These are phyloP conservation scores for Physcomitrellopsis africana DNA, from an alignment of 225 moss, liverwort and hornwort species.

Conservation along the genomic window DNA sequence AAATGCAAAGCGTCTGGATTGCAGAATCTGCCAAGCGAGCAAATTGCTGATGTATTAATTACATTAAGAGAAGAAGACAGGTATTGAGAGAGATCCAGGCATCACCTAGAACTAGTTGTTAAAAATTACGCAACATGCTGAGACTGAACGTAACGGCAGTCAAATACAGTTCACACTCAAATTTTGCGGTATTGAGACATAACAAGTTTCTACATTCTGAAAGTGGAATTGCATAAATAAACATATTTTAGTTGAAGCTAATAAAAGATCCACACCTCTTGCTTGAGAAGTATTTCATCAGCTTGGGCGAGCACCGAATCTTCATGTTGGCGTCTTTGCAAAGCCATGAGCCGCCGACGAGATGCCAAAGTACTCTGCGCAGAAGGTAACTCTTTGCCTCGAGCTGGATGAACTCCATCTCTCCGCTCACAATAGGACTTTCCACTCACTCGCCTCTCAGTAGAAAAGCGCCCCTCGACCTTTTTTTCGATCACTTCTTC, in stretches of 20 bases:
- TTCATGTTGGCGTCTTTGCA: slow-evolving; percentile 54
- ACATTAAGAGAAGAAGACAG: neutral
- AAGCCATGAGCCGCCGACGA: slow-evolving; percentile 43
- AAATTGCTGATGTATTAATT: neutral
- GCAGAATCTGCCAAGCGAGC: neutral
- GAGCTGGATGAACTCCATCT: slow-evolving; percentile 37
- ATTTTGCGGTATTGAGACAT: no score
- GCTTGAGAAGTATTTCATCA: slow-evolving; percentile 51
- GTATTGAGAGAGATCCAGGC: neutral
- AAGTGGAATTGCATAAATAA: neutral
- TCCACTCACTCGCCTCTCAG: slow-evolving; percentile 26
- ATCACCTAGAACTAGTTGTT: neutral
- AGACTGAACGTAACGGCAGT: neutral
- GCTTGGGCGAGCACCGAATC: slow-evolving; percentile 43
- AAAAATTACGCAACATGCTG: neutral
- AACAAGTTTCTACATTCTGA: neutral
- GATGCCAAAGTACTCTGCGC: slow-evolving; percentile 44
- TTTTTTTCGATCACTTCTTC: neutral
- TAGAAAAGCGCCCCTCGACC: neutral
- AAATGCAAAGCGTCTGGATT: neutral
- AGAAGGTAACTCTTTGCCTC: slow-evolving; percentile 27
- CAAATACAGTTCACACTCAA: neutral
- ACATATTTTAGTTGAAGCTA: neutral
- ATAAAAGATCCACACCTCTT: slow-evolving; percentile 40
- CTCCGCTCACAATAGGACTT: slow-evolving; percentile 41